Evolutionary conservation across 2,329 filamentous ascomycete species (phyloP).

Genomic region (Aureobasidium lini): DNA sequence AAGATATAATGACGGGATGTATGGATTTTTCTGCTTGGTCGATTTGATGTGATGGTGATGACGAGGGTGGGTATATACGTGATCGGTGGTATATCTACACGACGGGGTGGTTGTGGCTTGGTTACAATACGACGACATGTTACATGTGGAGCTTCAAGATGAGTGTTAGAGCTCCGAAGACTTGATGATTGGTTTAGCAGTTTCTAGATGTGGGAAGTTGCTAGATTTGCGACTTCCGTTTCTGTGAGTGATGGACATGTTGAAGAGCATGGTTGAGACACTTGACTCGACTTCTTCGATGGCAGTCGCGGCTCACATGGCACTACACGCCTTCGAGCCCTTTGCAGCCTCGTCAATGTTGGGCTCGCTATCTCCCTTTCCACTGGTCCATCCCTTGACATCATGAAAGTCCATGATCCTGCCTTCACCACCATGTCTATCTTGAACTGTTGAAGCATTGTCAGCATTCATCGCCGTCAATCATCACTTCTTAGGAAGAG

Average conservation of each 20-base stretch:
- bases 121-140: too few relatives aligned
- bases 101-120: too few relatives aligned
- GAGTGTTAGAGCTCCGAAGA: too few relatives aligned
- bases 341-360: not conserved
- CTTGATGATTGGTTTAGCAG: not conserved
- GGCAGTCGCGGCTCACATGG: not conserved
- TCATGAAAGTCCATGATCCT: constrained; percentile 11
- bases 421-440: constrained; percentile 7
- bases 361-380: not conserved
- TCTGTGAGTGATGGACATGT: not conserved
- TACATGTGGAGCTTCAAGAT: too few relatives aligned
- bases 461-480: not conserved
- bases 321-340: not conserved
- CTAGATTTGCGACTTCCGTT: not conserved
- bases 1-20: too few relatives aligned
- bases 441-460: not conserved
- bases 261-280: not conserved
- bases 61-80: too few relatives aligned
- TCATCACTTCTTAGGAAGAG: not conserved
- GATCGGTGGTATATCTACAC: too few relatives aligned
- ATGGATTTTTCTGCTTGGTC: too few relatives aligned
- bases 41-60: too few relatives aligned
- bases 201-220: not conserved
- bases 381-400: constrained; percentile 7
- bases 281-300: not conserved